Percentiles rank a stretch among this genome's conserved stretches.
phyloP scores from a whole-genome alignment of 768 basidiomycete species.

The Aureoboletus auriporus region DNA sequence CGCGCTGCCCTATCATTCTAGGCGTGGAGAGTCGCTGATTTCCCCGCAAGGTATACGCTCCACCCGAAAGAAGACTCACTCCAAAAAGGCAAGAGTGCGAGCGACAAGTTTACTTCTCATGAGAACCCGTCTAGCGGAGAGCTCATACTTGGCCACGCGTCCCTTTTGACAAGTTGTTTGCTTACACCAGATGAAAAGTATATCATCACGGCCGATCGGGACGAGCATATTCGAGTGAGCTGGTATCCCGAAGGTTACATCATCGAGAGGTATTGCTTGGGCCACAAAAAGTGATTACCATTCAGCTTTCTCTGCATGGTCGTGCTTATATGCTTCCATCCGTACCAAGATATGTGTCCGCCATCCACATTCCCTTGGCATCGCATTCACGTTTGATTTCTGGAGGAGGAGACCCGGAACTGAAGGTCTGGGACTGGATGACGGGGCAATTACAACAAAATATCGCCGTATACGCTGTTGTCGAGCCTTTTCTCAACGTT shows the following conservation, averaged over 20 bases:
- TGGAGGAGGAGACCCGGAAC: conserved; percentile 78
- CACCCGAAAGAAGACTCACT: conserved; percentile 22
- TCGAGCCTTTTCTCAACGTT: conserved; percentile 44
- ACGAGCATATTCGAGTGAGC: conserved; percentile 92
- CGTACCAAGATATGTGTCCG: conserved; percentile 71
- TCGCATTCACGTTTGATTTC: conserved; percentile 58
- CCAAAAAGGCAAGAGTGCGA: conserved; percentile 25
- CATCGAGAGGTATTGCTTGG: conserved; percentile 85
- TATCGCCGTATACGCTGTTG: conserved; percentile 45
- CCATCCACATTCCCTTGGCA: conserved; percentile 62
- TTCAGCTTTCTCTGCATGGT: background rate
- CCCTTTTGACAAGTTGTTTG: conserved; percentile 71
- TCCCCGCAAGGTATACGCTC: conserved; percentile 55
- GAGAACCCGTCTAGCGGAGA: conserved; percentile 67
- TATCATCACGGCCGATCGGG: conserved; percentile 88
- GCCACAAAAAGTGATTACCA: conserved; percentile 67
- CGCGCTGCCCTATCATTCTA: background rate
- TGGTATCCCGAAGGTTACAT: conserved; percentile 84
- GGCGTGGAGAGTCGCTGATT: background rate
- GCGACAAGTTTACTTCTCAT: conserved; percentile 46
- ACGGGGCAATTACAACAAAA: conserved; percentile 50
- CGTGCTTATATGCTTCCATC: background rate
- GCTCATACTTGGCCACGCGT: conserved; percentile 84
- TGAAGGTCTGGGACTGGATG: conserved; percentile 83
- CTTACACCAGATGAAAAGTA: conserved; percentile 64